A percentile compares a stretch with the other conserved stretches of the same genome.
Conservation (phyloP, 2,329 filamentous ascomycete genomes). For the Keithomyces neogunnii region DNA sequence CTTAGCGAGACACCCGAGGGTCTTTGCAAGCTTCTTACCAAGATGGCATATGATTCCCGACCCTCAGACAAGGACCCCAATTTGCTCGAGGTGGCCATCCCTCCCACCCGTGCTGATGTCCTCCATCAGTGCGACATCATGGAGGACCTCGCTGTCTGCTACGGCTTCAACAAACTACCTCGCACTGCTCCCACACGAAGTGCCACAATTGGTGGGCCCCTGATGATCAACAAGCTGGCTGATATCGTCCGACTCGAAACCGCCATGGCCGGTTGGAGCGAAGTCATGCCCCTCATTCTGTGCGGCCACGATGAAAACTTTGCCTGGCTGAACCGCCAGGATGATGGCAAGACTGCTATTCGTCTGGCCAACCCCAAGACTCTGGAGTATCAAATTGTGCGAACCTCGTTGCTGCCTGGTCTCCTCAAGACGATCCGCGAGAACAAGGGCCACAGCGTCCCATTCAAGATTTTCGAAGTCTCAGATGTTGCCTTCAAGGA, state of each 20-base stretch:
- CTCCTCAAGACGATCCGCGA: slow-evolving; percentile 89
- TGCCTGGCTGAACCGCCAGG: slow-evolving; percentile 81
- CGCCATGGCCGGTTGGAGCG: slow-evolving; percentile 91
- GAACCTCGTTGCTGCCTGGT: slow-evolving; percentile 77
- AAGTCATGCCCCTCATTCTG: slow-evolving; percentile 91
- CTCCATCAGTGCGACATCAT: slow-evolving; percentile 97
- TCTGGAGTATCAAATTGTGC: slow-evolving; percentile 84
- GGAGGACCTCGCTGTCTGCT: slow-evolving; percentile 95
- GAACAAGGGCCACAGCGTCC: slow-evolving; percentile 81
- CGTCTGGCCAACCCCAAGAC: slow-evolving; percentile 90
- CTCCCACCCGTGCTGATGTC: slow-evolving; percentile 85
- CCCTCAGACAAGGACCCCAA: slow-evolving; percentile 63
- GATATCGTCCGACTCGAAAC: slow-evolving; percentile 86
- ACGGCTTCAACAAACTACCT: slow-evolving; percentile 94
- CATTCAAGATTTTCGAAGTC: slow-evolving; percentile 88
- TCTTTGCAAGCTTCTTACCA: slow-evolving; percentile 71
- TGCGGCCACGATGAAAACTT: slow-evolving; percentile 99
- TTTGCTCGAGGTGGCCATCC: slow-evolving; percentile 73
- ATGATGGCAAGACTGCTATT: slow-evolving; percentile 76
- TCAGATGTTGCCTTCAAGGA: slow-evolving; percentile 92
- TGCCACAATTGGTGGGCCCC: slow-evolving; percentile 75
- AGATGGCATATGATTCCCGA: slow-evolving; percentile 80
- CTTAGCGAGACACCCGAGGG: slow-evolving; percentile 64
- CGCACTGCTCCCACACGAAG: slow-evolving; percentile 79
- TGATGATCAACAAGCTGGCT: slow-evolving; percentile 87